These are phyloP conservation scores for Neltuma alba DNA, from an alignment of 306 rosid species.

Conservation along the genomic window DNA sequence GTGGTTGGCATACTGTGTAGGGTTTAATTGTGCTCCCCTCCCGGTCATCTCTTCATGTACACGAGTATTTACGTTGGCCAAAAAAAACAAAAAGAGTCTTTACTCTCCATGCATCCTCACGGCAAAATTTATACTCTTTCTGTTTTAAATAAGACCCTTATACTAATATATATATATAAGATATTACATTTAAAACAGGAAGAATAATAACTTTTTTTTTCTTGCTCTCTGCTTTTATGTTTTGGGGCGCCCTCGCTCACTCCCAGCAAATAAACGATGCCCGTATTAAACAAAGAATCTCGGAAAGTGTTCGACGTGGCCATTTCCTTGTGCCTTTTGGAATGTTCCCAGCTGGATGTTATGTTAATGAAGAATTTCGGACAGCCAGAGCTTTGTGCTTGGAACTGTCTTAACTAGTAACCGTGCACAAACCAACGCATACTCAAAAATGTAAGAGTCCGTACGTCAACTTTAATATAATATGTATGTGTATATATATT, in stretches of 20 bases:
- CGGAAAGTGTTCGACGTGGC: background rate
- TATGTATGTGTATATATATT: too few species aligned
- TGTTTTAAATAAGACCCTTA: too few species aligned
- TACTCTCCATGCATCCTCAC: too few species aligned
- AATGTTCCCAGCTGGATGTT: background rate
- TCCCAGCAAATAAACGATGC: background rate
- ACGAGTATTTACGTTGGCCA: background rate
- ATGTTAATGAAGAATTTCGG: background rate
- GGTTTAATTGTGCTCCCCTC: background rate
- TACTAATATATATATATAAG: too few species aligned
- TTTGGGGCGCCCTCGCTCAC: too few species aligned
- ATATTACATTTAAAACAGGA: too few species aligned
- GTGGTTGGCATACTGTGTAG: background rate
- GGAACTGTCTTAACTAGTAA: background rate
- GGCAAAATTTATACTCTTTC: too few species aligned
- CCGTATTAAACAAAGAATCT: conserved; percentile 6
- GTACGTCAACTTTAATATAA: background rate
- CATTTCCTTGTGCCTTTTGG: background rate
- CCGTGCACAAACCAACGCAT: background rate
- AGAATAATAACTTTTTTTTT: too few species aligned
- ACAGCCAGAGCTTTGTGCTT: background rate
- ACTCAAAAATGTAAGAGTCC: background rate
- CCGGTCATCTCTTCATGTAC: background rate
- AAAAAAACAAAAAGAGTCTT: too few species aligned
- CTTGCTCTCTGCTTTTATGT: too few species aligned